phyloP scores from a whole-genome alignment of 352 stramenopile genomes.

The Globisporangium acanthophoron region DNA sequence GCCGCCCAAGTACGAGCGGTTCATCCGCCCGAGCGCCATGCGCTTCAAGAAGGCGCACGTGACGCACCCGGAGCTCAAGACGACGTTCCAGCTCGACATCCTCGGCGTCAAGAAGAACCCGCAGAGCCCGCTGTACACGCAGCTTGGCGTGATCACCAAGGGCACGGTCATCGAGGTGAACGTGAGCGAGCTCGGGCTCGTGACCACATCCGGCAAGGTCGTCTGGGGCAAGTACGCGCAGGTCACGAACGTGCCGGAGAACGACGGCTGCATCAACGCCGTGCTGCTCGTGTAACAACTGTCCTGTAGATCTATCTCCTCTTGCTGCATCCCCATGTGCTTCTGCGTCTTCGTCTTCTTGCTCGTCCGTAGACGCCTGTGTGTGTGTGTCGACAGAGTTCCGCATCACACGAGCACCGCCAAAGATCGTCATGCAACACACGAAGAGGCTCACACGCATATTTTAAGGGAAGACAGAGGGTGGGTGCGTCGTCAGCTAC shows the following conservation, averaged over 20 bases:
- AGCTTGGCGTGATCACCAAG: conserved; percentile 99
- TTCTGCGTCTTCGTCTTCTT: background rate
- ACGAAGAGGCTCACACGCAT: background rate
- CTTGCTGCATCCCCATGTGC: background rate
- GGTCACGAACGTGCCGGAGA: conserved; percentile 99
- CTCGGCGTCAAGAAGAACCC: conserved; percentile 99
- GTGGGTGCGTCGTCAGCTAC: too few relatives aligned
- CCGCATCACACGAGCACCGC: background rate
- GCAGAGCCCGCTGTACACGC: conserved; percentile 94
- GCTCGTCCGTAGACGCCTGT: background rate
- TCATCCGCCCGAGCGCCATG: conserved; percentile 98
- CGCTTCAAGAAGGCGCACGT: conserved; percentile 99
- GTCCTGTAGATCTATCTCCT: conserved; percentile 35
- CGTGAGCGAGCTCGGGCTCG: conserved; percentile 98
- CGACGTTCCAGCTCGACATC: conserved; percentile 99
- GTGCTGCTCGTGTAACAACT: conserved; percentile 96
- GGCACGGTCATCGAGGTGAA: conserved; percentile 99
- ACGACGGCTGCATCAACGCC: conserved; percentile 99
- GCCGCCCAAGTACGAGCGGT: conserved; percentile 99
- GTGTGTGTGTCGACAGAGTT: background rate
- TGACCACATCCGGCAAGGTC: conserved; percentile 99
- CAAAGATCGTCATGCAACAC: background rate
- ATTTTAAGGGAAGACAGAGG: background rate
- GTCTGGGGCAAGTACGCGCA: conserved; percentile 99
- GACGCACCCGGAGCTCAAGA: conserved; percentile 99